Percentiles rank a stretch among this genome's conserved stretches.
Evolutionary conservation across 1,284 basidiomycete genomes (phyloP).

Genomic region (Pseudozyma tsukubaensis): DNA sequence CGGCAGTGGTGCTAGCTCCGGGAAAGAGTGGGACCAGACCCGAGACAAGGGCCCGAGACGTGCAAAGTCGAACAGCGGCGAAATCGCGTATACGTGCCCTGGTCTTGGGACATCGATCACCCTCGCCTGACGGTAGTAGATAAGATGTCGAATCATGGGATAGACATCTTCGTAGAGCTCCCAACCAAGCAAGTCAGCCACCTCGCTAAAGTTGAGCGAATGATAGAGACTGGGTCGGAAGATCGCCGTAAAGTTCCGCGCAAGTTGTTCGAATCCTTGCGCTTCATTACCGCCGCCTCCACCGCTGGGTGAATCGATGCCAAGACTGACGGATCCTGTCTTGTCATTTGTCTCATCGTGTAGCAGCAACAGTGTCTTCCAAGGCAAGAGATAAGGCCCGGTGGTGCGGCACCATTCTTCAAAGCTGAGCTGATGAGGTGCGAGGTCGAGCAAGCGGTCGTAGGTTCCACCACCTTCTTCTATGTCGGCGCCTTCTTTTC

Average conservation of each 20-base stretch:
- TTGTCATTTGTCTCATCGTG: constrained; percentile 56
- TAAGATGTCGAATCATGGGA: constrained; percentile 87
- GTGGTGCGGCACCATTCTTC: constrained; percentile 63
- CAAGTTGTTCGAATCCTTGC: constrained; percentile 53
- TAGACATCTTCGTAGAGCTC: constrained; percentile 86
- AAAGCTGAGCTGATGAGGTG: constrained; percentile 35
- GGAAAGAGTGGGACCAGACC: constrained; percentile 79
- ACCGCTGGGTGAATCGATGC: constrained; percentile 6
- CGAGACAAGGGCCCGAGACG: constrained; percentile 76
- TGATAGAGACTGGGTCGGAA: constrained; percentile 39
- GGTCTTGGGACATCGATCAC: constrained; percentile 86
- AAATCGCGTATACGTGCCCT: constrained; percentile 81
- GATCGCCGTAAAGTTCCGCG: constrained; percentile 39
- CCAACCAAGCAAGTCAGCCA: constrained; percentile 85
- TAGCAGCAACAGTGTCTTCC: constrained; percentile 87
- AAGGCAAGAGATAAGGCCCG: constrained; percentile 82
- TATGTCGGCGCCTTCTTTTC: constrained; percentile 35
- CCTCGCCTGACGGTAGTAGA: constrained; percentile 88
- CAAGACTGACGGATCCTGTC: constrained; percentile 20
- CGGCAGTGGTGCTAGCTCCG: constrained; percentile 76
- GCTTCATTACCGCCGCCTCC: constrained; percentile 17
- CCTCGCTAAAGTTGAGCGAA: constrained; percentile 79
- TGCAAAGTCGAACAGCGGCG: constrained; percentile 55
- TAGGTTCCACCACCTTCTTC: constrained; percentile 36
- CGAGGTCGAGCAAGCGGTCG: constrained; percentile 26